A percentile compares a stretch with the other conserved stretches of the same genome.
These are phyloP conservation scores for Trichophyton schoenleinii DNA, from an alignment of 2,329 filamentous ascomycete genomes.

Conservation along the genomic window DNA sequence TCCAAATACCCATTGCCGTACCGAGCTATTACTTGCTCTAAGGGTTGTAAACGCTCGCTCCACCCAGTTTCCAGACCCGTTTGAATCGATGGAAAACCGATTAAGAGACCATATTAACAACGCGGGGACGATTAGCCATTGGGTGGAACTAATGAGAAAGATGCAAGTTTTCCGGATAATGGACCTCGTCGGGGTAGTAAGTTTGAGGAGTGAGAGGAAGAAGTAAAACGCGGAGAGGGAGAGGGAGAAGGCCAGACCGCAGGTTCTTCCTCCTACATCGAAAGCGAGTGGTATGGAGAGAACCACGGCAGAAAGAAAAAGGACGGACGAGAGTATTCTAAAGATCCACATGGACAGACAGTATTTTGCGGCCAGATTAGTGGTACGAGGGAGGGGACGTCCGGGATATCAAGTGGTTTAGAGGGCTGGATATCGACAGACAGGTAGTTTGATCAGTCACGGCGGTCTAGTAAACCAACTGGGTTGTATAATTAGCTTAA, in stretches of 20 bases:
- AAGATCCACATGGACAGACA: constrained; percentile 63
- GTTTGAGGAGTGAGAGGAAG: constrained; percentile 65
- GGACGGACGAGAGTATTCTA: constrained; percentile 62
- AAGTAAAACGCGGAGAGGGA: constrained; percentile 84
- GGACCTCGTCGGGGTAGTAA: constrained; percentile 68
- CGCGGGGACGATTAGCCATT: constrained; percentile 75
- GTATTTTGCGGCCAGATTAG: background rate
- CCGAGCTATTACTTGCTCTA: constrained; percentile 45
- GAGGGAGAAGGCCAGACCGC: constrained; percentile 85
- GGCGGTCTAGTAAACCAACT: no score
- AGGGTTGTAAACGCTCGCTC: constrained; percentile 62
- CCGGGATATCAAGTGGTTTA: background rate
- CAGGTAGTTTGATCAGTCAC: no score
- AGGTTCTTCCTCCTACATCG: constrained; percentile 91
- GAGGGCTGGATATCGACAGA: background rate
- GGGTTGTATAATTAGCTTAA: no score
- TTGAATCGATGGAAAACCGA: constrained; percentile 86
- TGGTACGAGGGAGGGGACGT: background rate
- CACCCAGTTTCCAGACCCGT: constrained; percentile 57
- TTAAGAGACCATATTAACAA: constrained; percentile 92
- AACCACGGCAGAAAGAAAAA: constrained; percentile 84
- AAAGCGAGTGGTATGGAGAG: constrained; percentile 94
- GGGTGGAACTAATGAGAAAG: constrained; percentile 57
- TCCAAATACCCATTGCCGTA: constrained; percentile 82
- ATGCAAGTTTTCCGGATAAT: constrained; percentile 61